Evolutionary conservation across 2,329 filamentous ascomycete genomes (phyloP).

Genomic region (Sarocladium brachiariae): DNA sequence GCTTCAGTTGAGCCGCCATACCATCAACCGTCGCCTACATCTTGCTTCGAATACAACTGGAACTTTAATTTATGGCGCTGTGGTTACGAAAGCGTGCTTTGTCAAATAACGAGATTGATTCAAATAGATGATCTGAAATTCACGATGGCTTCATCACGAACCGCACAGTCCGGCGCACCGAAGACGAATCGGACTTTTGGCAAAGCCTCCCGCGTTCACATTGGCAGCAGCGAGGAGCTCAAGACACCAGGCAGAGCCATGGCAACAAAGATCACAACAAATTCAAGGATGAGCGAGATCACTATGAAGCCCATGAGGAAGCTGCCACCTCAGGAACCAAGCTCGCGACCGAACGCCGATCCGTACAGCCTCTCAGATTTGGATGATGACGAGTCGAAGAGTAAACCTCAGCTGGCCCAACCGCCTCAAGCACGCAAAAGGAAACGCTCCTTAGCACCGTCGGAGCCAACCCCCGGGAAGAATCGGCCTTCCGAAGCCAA

Average conservation of each 20-base stretch:
- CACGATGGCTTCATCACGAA: not conserved
- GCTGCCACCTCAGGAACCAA: not conserved
- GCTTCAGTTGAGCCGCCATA: no score
- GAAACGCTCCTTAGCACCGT: not conserved
- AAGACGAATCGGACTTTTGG: not conserved
- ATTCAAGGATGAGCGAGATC: not conserved
- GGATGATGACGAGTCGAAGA: not conserved
- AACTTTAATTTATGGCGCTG: not conserved
- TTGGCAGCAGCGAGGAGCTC: not conserved
- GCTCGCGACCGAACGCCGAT: not conserved
- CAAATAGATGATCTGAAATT: not conserved
- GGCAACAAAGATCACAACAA: not conserved
- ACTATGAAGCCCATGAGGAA: not conserved
- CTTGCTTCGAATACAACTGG: no score
- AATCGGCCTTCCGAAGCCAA: not conserved
- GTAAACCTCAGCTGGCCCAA: not conserved
- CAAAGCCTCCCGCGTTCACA: not conserved
- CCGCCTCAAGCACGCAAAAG: not conserved
- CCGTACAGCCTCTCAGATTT: constrained; percentile 8
- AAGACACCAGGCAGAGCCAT: not conserved
- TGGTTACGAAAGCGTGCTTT: not conserved
- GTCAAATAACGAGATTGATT: not conserved
- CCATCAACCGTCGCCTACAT: no score
- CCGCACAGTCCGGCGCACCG: not conserved
- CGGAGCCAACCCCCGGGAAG: not conserved